Evolutionary conservation across 495 filamentous ascomycete species (phyloP).

Genomic region (Penicillium chermesinum): DNA sequence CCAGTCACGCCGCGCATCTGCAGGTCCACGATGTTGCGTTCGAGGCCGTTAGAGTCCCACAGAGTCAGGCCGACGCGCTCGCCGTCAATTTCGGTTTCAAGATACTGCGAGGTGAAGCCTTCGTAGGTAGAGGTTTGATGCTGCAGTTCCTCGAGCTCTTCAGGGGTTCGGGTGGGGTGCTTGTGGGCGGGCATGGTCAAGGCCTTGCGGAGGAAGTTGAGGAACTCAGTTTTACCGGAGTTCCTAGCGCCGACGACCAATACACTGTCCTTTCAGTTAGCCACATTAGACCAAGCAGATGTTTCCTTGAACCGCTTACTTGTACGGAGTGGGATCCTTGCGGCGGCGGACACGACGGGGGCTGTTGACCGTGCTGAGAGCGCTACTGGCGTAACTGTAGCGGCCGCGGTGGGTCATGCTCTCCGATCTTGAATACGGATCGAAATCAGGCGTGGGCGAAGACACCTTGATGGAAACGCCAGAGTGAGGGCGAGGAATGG

Average conservation of each 20-base stretch:
- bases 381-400: constrained; percentile 94
- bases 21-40: constrained; percentile 89
- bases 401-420: constrained; percentile 97
- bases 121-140: constrained; percentile 43
- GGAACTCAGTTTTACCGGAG: constrained; percentile 93
- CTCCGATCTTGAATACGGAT: constrained; percentile 76
- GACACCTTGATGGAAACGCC: constrained; percentile 12
- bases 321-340: constrained; percentile 97
- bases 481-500: constrained; percentile 17
- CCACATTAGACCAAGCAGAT: background rate
- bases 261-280: constrained; percentile 53
- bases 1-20: constrained; percentile 85
- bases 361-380: constrained; percentile 87
- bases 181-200: constrained; percentile 77
- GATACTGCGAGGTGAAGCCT: constrained; percentile 77
- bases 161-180: constrained; percentile 49
- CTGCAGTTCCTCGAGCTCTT: constrained; percentile 42
- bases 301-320: constrained; percentile 59
- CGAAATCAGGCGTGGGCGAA: constrained; percentile 48
- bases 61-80: constrained; percentile 91
- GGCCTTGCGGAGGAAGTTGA: constrained; percentile 86
- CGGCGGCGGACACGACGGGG: constrained; percentile 86
- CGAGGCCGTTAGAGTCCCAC: constrained; percentile 92
- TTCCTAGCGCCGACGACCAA: constrained; percentile 84
- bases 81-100: constrained; percentile 91